phyloP scores from a whole-genome alignment of 306 rosid species.

The Crataegus laevigata region DNA sequence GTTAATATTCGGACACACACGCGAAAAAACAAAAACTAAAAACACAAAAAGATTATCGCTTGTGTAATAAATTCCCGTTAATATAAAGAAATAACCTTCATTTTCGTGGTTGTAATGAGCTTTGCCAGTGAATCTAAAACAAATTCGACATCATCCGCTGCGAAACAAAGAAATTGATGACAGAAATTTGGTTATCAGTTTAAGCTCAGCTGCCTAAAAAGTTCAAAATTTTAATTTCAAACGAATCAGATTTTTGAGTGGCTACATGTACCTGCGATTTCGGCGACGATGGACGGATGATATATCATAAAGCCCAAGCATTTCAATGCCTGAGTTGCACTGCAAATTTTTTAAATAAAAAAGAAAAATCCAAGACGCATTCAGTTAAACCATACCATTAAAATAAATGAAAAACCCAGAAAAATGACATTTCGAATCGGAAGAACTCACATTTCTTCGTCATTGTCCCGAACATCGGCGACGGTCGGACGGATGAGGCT shows the following conservation, averaged over 20 bases:
- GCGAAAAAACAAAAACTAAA: not conserved
- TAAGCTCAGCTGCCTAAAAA: not conserved
- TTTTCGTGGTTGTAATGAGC: conserved; percentile 54
- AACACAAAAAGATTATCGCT: not conserved
- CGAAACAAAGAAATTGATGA: conserved; percentile 1
- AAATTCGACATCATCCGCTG: conserved; percentile 51
- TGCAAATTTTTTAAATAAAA: conserved; percentile 11
- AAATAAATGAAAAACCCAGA: not conserved
- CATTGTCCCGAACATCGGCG: conserved; percentile 43
- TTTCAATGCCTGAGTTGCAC: conserved; percentile 72
- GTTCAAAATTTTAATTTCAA: not conserved
- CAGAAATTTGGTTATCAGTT: not conserved
- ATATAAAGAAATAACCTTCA: conserved; percentile 37
- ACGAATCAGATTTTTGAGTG: not conserved
- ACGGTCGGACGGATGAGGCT: conserved; percentile 21
- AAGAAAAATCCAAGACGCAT: not conserved
- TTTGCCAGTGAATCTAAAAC: conserved; percentile 45
- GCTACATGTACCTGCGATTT: conserved; percentile 35
- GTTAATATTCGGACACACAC: not conserved
- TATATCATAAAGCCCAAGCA: conserved; percentile 83
- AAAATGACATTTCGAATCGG: not conserved
- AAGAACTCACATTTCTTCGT: conserved; percentile 56
- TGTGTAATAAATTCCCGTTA: not conserved
- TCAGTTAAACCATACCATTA: not conserved
- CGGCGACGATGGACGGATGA: conserved; percentile 48